phyloP scores from a whole-genome alignment of 2,329 filamentous ascomycete species.

The Clarireedia sp. region DNA sequence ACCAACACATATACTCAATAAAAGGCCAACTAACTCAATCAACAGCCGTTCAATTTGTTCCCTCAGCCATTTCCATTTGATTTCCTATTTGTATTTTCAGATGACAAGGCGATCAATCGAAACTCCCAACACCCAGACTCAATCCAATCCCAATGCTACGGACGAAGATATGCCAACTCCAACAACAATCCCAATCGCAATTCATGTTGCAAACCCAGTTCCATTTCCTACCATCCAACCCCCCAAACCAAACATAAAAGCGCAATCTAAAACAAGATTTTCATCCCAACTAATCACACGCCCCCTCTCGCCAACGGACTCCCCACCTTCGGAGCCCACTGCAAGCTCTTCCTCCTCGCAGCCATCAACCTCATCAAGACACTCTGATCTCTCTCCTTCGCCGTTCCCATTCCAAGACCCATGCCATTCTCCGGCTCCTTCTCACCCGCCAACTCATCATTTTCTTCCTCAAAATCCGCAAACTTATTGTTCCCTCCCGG shows the following conservation, averaged over 20 bases:
- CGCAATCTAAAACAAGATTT: not conserved
- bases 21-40: no score
- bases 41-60: no score
- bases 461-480: constrained; percentile 16
- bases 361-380: constrained; percentile 48
- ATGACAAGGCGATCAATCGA: no score
- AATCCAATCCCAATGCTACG: no score
- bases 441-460: not conserved
- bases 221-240: not conserved
- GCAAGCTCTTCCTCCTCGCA: constrained; percentile 67
- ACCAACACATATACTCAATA: no score
- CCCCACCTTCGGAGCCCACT: constrained; percentile 66
- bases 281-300: not conserved
- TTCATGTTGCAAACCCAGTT: not conserved
- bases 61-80: no score
- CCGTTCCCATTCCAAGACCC: constrained; percentile 33
- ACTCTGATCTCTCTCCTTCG: constrained; percentile 43
- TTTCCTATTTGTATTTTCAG: no score
- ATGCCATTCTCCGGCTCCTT: not conserved
- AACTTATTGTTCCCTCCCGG: constrained; percentile 16
- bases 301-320: constrained; percentile 56
- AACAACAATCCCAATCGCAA: not conserved
- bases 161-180: no score
- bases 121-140: no score
- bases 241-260: no score